Evolutionary conservation across 306 rosid genomes (phyloP), one percentile per base, ranked within the genome.

Genomic region (Senna tora): DNA sequence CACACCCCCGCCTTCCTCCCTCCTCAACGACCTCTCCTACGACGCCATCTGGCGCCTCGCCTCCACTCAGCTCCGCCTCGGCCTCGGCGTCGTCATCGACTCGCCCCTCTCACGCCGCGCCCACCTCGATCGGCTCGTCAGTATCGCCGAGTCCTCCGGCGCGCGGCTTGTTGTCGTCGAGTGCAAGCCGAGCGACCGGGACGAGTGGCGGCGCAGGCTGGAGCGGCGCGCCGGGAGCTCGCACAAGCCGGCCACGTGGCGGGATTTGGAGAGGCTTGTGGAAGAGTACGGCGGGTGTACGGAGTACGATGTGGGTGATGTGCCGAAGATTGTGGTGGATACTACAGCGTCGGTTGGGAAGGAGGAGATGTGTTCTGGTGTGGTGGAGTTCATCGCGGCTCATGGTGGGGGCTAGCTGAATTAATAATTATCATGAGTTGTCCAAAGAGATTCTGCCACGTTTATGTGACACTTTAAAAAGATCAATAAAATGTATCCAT

Each of bases 221-320:
- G 90, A 85, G 82, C 33, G 59, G 22, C 90, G 86, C 19, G 80
- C 71, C 4, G 66, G 71, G 2, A 39, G 72, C 15, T 81, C 83
- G 74, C 93, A 87, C 41, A 82, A 90, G 81, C 93, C 91, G 2
- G 76, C 80, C 72, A 80, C 96, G 81, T 90, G 96, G 96, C 68
- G 47, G 43, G 87, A 90, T 0, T 11, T 90, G 10, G 83, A 87
- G 88, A 84, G 68, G 77, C 81, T 87, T 20, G 25, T 90, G 30
- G 91, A 90, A 21, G 85, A 73, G 6, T 87, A 90, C 62, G 89
- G 45, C 0, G 93, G 93, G 39, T 78, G 93, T 65, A 84, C 88
- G 76, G 96, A 85, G 3, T 85, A 87, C 13, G 89, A 87, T 0
- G 72, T 76, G 3, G 89, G 84, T 0, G 88, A 57, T 4, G 91